Percentiles rank a stretch among this genome's conserved stretches.
These are phyloP conservation scores for Mycosphaerella sp. DNA, from an alignment of 2,329 filamentous ascomycete species.

Conservation along the genomic window DNA sequence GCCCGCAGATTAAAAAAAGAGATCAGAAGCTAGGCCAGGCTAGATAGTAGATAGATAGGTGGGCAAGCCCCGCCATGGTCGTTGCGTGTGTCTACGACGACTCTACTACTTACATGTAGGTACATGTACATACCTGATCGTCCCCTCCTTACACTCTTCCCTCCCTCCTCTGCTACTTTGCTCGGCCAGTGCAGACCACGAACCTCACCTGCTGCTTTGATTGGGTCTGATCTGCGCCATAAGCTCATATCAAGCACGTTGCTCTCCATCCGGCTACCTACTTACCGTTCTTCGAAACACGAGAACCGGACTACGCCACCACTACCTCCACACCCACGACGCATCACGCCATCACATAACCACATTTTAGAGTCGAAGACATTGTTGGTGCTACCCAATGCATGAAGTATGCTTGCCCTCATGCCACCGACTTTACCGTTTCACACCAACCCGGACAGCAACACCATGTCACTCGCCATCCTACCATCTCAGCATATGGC, in stretches of 20 bases:
- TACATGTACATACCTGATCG: conserved; percentile 2
- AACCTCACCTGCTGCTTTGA: conserved; percentile 4
- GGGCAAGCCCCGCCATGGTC: conserved; percentile 2
- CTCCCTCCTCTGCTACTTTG: too few relatives aligned
- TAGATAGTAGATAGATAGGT: conserved; percentile 1
- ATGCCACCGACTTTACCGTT: conserved; percentile 28
- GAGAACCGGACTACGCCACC: too few relatives aligned
- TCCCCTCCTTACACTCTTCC: background rate
- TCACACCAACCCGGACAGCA: conserved; percentile 28
- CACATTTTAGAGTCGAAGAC: too few relatives aligned
- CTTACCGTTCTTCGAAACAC: conserved; percentile 9
- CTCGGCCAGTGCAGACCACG: background rate
- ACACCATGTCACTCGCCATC: conserved; percentile 44
- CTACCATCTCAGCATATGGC: conserved; percentile 30
- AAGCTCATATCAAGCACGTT: conserved; percentile 2
- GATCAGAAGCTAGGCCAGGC: too few relatives aligned
- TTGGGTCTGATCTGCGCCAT: conserved; percentile 6
- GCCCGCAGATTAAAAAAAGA: conserved; percentile 1
- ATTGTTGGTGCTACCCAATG: background rate
- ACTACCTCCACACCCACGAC: too few relatives aligned
- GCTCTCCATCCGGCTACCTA: conserved; percentile 1
- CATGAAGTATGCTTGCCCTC: conserved; percentile 31
- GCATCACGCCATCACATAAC: too few relatives aligned
- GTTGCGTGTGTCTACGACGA: conserved; percentile 3
- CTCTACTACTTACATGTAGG: conserved; percentile 3